phyloP scores from a whole-genome alignment of 495 filamentous ascomycete species.

The Aspergillus avenaceus region DNA sequence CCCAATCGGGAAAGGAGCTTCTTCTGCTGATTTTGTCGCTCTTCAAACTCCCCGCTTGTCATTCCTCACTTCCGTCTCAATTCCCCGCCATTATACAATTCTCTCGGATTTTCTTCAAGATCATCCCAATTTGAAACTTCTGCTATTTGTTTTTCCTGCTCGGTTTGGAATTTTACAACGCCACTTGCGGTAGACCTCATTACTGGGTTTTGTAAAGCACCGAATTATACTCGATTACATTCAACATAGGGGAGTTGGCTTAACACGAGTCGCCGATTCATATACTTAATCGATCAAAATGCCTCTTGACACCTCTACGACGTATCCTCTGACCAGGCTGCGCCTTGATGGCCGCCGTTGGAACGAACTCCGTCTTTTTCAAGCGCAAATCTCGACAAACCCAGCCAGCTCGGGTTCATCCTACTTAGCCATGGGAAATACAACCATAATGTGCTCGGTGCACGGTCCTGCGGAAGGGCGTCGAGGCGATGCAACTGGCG shows the following conservation, averaged over 20 bases:
- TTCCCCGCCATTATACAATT: not conserved
- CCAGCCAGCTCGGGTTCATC: slow-evolving; percentile 83
- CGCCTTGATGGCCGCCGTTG: slow-evolving; percentile 93
- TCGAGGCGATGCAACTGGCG: slow-evolving; percentile 41
- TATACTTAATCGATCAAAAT: slow-evolving; percentile 51
- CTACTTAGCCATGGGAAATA: slow-evolving; percentile 94
- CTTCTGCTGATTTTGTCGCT: slow-evolving; percentile 13
- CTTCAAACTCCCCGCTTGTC: slow-evolving; percentile 7
- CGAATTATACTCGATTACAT: too few relatives aligned
- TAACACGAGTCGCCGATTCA: too few relatives aligned
- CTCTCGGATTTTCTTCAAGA: not conserved
- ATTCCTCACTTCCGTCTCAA: not conserved
- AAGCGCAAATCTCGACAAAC: slow-evolving; percentile 87
- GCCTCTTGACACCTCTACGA: slow-evolving; percentile 85
- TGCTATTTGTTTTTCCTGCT: not conserved
- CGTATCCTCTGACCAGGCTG: slow-evolving; percentile 77
- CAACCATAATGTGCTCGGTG: slow-evolving; percentile 90
- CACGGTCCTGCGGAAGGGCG: slow-evolving; percentile 72
- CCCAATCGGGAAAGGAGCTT: slow-evolving; percentile 17
- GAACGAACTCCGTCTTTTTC: slow-evolving; percentile 92
- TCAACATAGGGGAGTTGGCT: too few relatives aligned
- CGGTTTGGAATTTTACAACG: not conserved
- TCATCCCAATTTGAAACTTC: not conserved
- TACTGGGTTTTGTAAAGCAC: not conserved
- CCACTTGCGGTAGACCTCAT: not conserved